These are phyloP conservation scores for Microsporum ferrugineum DNA, from an alignment of 2,329 filamentous ascomycete genomes.

Conservation along the genomic window DNA sequence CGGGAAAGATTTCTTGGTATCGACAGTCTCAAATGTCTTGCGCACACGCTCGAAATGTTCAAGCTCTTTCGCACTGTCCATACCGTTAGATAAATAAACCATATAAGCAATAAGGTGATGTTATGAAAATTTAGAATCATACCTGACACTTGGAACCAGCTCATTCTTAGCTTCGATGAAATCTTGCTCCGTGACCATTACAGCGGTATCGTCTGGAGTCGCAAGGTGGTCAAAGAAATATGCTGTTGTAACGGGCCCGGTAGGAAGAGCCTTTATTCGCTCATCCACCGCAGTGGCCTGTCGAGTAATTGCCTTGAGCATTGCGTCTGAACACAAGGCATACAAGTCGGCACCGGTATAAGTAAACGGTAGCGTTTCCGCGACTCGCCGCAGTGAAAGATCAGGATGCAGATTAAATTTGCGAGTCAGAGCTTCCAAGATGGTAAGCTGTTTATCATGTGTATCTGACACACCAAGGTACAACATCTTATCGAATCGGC, in stretches of 20 bases:
- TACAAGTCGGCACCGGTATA: slow-evolving; percentile 98
- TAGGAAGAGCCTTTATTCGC: slow-evolving; percentile 58
- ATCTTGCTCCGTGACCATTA: slow-evolving; percentile 81
- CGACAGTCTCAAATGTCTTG: slow-evolving; percentile 60
- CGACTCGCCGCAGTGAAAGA: slow-evolving; percentile 63
- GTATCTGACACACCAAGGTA: slow-evolving; percentile 95
- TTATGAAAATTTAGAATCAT: slow-evolving; percentile 14
- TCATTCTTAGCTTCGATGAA: slow-evolving; percentile 72
- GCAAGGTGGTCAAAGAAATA: slow-evolving; percentile 95
- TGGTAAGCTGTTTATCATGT: slow-evolving; percentile 89
- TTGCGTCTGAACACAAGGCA: slow-evolving; percentile 90
- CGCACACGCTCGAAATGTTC: slow-evolving; percentile 82
- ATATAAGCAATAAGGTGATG: background rate
- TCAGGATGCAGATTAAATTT: slow-evolving; percentile 81
- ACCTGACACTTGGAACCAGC: slow-evolving; percentile 75
- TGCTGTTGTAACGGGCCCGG: slow-evolving; percentile 60
- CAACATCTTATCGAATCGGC: slow-evolving; percentile 95
- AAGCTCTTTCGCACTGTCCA: slow-evolving; percentile 68
- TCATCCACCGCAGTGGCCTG: slow-evolving; percentile 73
- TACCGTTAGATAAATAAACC: slow-evolving; percentile 5
- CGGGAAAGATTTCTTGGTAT: slow-evolving; percentile 31
- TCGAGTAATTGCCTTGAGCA: slow-evolving; percentile 95
- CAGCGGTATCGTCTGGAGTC: slow-evolving; percentile 66
- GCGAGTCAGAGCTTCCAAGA: slow-evolving; percentile 83
- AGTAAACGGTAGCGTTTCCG: slow-evolving; percentile 73